Percentiles rank a stretch among this genome's conserved stretches.
Conservation (phyloP, 805 yeast genomes). For the Candida germanica region DNA sequence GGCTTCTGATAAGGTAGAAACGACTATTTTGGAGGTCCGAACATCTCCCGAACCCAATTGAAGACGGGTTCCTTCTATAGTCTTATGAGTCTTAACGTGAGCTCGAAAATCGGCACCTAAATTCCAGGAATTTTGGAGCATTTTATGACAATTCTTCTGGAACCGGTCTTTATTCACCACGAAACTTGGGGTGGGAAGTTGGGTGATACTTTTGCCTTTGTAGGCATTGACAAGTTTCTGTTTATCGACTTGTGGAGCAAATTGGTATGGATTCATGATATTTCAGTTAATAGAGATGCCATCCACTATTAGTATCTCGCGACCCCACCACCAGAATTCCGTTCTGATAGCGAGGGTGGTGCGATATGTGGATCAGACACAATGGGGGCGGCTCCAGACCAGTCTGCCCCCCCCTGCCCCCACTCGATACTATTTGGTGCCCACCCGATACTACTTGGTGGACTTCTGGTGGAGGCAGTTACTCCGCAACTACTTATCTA, state of each 20-base stretch:
- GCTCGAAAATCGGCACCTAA: constrained; percentile 54
- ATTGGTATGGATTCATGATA: too few species aligned
- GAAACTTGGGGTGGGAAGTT: constrained; percentile 61
- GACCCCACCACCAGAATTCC: too few species aligned
- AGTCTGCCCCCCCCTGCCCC: too few species aligned
- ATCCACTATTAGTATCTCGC: too few species aligned
- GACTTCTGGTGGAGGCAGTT: too few species aligned
- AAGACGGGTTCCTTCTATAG: constrained; percentile 52
- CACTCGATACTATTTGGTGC: too few species aligned
- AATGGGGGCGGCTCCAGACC: too few species aligned
- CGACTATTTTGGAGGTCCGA: constrained; percentile 52
- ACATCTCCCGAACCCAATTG: constrained; percentile 44
- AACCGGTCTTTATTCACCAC: constrained; percentile 44
- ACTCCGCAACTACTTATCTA: not conserved
- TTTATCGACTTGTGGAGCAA: constrained; percentile 14
- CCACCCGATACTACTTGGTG: too few species aligned
- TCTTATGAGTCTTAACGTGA: constrained; percentile 75
- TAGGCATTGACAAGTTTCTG: constrained; percentile 16
- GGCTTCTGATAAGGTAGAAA: constrained; percentile 69
- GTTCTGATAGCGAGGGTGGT: too few species aligned
- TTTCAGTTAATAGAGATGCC: too few species aligned
- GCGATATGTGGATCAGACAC: too few species aligned
- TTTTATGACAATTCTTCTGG: constrained; percentile 42
- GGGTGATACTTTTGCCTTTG: constrained; percentile 43
- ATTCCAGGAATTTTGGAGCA: constrained; percentile 45